A percentile compares a stretch with the other conserved stretches of the same genome.
These are phyloP conservation scores for Botrytis hyacinthi DNA, from an alignment of 2,329 filamentous ascomycete genomes.

Conservation along the genomic window DNA sequence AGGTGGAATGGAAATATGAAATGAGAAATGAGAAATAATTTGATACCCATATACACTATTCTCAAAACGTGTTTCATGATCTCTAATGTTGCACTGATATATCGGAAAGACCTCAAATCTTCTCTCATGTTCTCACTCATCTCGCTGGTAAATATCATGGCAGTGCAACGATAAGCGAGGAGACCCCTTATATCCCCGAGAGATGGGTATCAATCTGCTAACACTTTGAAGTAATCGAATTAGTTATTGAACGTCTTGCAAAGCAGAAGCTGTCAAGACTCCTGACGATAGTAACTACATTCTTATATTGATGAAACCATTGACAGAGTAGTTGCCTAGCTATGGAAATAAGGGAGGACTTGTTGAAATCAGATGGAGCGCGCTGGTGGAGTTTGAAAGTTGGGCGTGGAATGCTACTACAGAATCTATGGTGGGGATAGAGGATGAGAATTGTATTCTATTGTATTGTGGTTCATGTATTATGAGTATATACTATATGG, in stretches of 20 bases:
- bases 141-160: not conserved
- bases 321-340: not conserved
- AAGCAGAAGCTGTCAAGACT: not conserved
- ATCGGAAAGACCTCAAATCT: not conserved
- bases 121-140: not conserved
- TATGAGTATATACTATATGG: not conserved
- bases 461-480: not conserved
- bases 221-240: not conserved
- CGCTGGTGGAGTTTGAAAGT: not conserved
- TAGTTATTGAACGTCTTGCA: not conserved
- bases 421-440: not conserved
- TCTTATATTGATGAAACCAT: not conserved
- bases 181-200: not conserved
- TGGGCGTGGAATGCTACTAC: not conserved
- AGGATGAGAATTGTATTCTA: not conserved
- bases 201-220: not conserved
- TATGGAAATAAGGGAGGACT: not conserved
- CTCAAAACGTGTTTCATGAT: not conserved
- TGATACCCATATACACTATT: not conserved
- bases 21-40: not conserved
- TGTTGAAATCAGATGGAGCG: not conserved
- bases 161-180: not conserved
- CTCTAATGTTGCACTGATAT: not conserved
- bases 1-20: not conserved
- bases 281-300: not conserved